Conservation (phyloP, 768 basidiomycete genomes). For the Thelephora aurantiotincta region DNA sequence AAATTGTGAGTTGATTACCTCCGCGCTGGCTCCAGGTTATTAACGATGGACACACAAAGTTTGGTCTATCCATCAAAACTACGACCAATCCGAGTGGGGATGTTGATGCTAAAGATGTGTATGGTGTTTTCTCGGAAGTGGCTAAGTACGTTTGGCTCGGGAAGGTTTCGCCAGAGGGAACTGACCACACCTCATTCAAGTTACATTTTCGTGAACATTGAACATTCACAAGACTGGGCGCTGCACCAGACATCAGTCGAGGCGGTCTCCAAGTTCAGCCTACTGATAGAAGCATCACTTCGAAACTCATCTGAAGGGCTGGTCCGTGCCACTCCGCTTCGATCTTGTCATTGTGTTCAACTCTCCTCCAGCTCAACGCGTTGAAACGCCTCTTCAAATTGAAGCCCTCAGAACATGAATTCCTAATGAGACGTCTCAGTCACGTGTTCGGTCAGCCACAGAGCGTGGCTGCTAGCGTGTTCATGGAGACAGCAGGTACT, state of each 20-base stretch:
- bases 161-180: not conserved
- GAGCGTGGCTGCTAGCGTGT: conserved; percentile 9
- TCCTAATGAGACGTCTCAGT: not conserved
- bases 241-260: conserved; percentile 5
- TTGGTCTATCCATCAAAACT: conserved; percentile 9
- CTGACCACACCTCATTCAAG: conserved; percentile 3
- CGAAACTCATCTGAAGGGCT: not conserved
- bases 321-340: not conserved
- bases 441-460: not conserved
- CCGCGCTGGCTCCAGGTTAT: not conserved
- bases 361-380: not conserved
- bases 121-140: conserved; percentile 11
- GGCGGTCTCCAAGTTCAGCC: conserved; percentile 1
- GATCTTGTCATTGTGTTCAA: not conserved
- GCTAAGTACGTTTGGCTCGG: conserved; percentile 9
- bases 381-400: not conserved
- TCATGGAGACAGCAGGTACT: conserved; percentile 10
- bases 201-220: conserved; percentile 16
- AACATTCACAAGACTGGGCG: conserved; percentile 8
- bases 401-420: not conserved
- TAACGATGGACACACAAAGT: not conserved
- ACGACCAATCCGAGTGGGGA: conserved; percentile 9
- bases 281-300: not conserved
- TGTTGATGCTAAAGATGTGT: conserved; percentile 11
- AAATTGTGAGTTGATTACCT: conserved; percentile 11